Evolutionary conservation across 2,329 filamentous ascomycete species (phyloP).

Genomic region (Xylaria arbuscula): DNA sequence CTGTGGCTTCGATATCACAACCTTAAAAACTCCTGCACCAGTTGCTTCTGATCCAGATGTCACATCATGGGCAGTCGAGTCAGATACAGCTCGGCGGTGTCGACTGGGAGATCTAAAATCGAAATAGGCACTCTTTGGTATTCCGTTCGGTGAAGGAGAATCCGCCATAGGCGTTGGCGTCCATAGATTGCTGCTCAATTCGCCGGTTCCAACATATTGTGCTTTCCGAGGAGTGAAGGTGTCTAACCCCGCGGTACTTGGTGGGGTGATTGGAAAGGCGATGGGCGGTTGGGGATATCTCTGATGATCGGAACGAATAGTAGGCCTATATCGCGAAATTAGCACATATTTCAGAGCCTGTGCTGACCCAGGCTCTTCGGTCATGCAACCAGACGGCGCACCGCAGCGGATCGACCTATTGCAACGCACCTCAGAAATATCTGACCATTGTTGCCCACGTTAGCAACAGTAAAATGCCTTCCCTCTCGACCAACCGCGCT

Average conservation of each 20-base stretch:
- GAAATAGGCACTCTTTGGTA: slow-evolving; percentile 51
- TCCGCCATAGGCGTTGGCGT: slow-evolving; percentile 54
- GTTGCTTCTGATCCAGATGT: slow-evolving; percentile 59
- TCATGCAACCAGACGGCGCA: not conserved
- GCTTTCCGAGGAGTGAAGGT: slow-evolving; percentile 51
- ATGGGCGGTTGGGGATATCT: slow-evolving; percentile 71
- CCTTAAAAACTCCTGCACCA: slow-evolving; percentile 77
- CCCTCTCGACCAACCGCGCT: slow-evolving; percentile 71
- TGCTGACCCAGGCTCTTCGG: not conserved
- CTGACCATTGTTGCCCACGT: slow-evolving; percentile 84
- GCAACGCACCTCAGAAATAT: slow-evolving; percentile 79
- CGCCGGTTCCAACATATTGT: slow-evolving; percentile 49
- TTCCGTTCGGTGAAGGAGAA: slow-evolving; percentile 47
- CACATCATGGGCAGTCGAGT: slow-evolving; percentile 79
- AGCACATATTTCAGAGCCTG: slow-evolving; percentile 30
- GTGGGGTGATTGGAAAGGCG: slow-evolving; percentile 70
- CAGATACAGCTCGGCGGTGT: slow-evolving; percentile 76
- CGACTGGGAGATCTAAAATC: slow-evolving; percentile 46
- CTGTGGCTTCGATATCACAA: slow-evolving; percentile 80
- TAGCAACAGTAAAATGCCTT: slow-evolving; percentile 81
- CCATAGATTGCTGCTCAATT: slow-evolving; percentile 55
- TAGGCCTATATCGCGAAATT: slow-evolving; percentile 60
- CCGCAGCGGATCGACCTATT: not conserved
- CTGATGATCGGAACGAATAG: slow-evolving; percentile 69
- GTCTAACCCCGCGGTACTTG: slow-evolving; percentile 68